Conservation (phyloP, 805 yeast genomes). For the Jamesozyma gamospora region DNA sequence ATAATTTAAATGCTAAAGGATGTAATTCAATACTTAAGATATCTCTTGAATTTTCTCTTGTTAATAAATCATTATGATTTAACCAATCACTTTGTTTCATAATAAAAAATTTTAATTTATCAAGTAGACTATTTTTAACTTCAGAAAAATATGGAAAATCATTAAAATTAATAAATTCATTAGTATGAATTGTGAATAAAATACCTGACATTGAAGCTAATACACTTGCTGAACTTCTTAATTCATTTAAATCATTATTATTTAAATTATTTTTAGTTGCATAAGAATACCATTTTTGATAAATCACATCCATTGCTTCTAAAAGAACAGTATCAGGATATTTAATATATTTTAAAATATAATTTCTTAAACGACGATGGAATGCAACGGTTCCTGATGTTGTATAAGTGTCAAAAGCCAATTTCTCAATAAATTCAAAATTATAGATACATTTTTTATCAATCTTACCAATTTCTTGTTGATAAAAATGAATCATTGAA, state of each 20-base stretch:
- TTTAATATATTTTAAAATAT: conserved; percentile 19
- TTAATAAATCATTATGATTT: conserved; percentile 37
- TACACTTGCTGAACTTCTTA: conserved; percentile 61
- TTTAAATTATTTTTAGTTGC: conserved; percentile 14
- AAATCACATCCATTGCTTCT: conserved; percentile 28
- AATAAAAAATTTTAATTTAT: conserved; percentile 37
- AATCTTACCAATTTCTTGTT: conserved; percentile 15
- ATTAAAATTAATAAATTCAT: conserved; percentile 1
- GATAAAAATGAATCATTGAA: conserved; percentile 14
- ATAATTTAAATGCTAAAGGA: conserved; percentile 40
- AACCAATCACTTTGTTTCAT: conserved; percentile 39
- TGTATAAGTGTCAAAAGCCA: conserved; percentile 45
- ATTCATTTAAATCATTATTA: conserved; percentile 34
- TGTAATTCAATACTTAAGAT: conserved; percentile 54
- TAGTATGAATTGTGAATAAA: conserved; percentile 32
- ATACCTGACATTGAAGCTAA: conserved; percentile 61
- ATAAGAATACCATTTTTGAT: conserved; percentile 24
- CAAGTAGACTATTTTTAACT: conserved; percentile 25
- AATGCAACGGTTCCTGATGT: conserved; percentile 66
- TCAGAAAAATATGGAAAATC: conserved; percentile 6
- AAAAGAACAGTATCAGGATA: conserved; percentile 19
- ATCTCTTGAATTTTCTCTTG: conserved; percentile 62
- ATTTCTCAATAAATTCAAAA: conserved; percentile 31
- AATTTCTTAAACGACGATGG: conserved; percentile 51
- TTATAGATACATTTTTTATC: conserved; percentile 18